Evolutionary conservation across 2,329 filamentous ascomycete genomes (phyloP).

Genomic region (Trichoderma sp.): DNA sequence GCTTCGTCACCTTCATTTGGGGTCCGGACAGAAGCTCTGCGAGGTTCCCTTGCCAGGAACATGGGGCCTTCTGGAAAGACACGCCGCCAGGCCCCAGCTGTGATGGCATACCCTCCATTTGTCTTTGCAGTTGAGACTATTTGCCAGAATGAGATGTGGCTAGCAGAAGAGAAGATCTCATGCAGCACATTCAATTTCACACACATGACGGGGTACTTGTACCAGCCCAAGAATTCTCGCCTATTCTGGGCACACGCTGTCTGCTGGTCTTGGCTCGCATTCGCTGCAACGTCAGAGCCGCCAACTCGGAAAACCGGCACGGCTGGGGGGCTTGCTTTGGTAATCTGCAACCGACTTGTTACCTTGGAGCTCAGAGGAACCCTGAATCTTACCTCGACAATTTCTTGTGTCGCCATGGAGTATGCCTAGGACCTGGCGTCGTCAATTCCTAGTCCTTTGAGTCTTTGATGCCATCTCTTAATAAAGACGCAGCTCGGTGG

Average conservation of each 20-base stretch:
- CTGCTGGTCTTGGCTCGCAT: slow-evolving; percentile 15
- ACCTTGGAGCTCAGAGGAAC: neutral
- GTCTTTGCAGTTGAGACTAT: neutral
- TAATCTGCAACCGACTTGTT: neutral
- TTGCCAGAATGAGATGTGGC: neutral
- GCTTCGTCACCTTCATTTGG: slow-evolving; percentile 21
- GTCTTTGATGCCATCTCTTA: slow-evolving; percentile 9
- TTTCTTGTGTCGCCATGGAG: neutral
- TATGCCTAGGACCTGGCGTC: neutral
- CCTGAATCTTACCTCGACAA: neutral
- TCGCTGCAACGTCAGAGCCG: slow-evolving; percentile 9
- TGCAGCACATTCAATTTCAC: neutral
- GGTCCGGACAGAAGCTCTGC: slow-evolving; percentile 6
- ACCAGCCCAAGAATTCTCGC: neutral
- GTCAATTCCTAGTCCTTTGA: neutral
- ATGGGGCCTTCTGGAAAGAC: neutral
- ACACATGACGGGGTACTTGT: slow-evolving; percentile 11
- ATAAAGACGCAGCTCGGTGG: neutral
- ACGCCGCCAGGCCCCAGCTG: neutral
- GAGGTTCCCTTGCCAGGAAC: slow-evolving; percentile 9
- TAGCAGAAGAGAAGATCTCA: neutral
- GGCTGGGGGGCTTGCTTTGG: neutral
- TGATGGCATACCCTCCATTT: neutral
- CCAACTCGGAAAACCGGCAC: slow-evolving; percentile 21
- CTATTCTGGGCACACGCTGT: slow-evolving; percentile 10